Base-by-base conservation (phyloP, 768 basidiomycete species). In the Kwoniella sp. region DNA sequence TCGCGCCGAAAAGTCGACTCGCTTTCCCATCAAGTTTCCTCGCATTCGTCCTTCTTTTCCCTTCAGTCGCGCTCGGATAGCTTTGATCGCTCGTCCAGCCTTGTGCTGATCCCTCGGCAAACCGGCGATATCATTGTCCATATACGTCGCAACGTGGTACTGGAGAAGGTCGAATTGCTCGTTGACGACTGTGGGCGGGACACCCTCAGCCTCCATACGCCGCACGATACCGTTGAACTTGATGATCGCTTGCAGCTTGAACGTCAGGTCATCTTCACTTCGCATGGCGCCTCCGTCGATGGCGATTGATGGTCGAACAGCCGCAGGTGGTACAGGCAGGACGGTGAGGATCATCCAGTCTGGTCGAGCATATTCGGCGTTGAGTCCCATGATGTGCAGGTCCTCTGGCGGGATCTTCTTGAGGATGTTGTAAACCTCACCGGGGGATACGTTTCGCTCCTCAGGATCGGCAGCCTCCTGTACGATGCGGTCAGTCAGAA, bases 301-400 rank as follows among this genome's bases (percentile, higher is more conserved):
- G 11, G 93, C 87, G 51, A 99, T 96, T 76, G 90, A 93, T 0
- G 95, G 95, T 42, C 95, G 89, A 47, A 99, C 95, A 7, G 95
- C 90, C 5, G 93, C 93, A 1, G 95, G 95, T 1, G 95, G 95
- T 0, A 99, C 93, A 29, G 95, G 95, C 73, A 98, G 81, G 31
- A 96, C 90, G 0, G 95, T 98, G 34, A 98, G 78, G 61, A 99
- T 95, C 95, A 99, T 98, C 95, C 95, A 99, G 67, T 96, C 90
- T 2, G 95, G 95, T 34, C 92, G 83, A 6, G 95, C 93, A 70
- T 95, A 98, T 70, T 89, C 88, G 52, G 91, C 88, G 23, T 88
- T 92, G 9, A 98, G 83, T 31, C 95, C 95, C 60, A 98, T 82
- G 23, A 91, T 79, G 58, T 84, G 81, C 14, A 98, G 80, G 70